Percentiles rank a stretch among this genome's conserved stretches.
These are phyloP conservation scores for Cucurbita ficifolia DNA, from an alignment of 306 rosid species.

Conservation along the genomic window DNA sequence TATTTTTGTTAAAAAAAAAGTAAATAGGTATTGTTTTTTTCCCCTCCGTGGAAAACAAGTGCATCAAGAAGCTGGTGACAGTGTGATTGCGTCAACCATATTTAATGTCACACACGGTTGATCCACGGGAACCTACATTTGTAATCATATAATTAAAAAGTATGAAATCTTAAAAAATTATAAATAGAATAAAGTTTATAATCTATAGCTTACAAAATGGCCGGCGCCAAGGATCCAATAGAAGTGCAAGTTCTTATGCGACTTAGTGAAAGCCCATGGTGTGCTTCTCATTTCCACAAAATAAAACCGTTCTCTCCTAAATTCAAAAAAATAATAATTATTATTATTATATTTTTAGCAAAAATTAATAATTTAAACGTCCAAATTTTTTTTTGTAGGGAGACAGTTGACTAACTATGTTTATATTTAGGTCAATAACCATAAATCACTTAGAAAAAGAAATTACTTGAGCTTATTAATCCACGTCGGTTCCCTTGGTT, in stretches of 20 bases:
- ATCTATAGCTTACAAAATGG: conserved; percentile 68
- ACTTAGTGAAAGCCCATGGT: conserved; percentile 56
- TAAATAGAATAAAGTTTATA: not conserved
- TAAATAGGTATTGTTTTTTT: not conserved
- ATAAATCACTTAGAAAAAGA: not conserved
- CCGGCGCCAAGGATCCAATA: conserved; percentile 98
- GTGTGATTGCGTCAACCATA: conserved; percentile 52
- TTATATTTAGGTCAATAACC: too few species aligned
- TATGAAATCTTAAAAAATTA: not conserved
- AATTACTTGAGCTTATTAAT: conserved; percentile 54
- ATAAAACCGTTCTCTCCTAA: conserved; percentile 52
- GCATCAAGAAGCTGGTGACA: conserved; percentile 36
- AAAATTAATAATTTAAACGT: too few species aligned
- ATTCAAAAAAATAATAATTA: not conserved
- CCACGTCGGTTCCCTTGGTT: conserved; percentile 87
- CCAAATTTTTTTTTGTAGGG: too few species aligned
- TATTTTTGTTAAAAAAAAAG: not conserved
- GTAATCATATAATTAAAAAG: not conserved
- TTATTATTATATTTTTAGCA: too few species aligned
- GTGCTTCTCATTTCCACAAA: conserved; percentile 24
- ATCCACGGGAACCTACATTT: conserved; percentile 66
- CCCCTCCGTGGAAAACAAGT: not conserved
- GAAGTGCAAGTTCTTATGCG: conserved; percentile 57
- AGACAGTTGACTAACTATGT: too few species aligned
- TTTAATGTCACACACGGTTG: conserved; percentile 69